Conservation (phyloP, 768 basidiomycete species). For the Phlebiopsis flavidoalba region DNA sequence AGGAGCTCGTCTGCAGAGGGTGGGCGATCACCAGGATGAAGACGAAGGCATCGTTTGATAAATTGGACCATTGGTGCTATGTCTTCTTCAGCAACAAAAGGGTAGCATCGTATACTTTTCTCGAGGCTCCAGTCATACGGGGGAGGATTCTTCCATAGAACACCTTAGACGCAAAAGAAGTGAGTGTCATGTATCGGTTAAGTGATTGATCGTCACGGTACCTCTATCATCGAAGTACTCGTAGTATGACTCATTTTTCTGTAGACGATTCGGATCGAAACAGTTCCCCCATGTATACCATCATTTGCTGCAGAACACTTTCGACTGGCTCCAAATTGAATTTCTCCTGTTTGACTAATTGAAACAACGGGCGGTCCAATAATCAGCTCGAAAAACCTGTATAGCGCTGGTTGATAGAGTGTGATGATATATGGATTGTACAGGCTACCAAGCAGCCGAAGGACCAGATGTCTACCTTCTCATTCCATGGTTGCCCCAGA, state of each 20-base stretch:
- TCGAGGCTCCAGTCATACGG: not conserved
- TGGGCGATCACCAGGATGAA: not conserved
- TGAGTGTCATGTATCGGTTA: not conserved
- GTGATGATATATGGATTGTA: not conserved
- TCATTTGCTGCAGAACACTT: not conserved
- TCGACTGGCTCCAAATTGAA: not conserved
- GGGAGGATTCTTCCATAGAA: not conserved
- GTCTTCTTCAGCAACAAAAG: not conserved
- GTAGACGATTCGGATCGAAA: not conserved
- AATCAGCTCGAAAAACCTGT: not conserved
- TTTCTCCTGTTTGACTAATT: not conserved
- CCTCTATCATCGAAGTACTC: not conserved
- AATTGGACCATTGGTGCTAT: not conserved
- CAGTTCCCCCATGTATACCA: not conserved
- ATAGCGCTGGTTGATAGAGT: no score
- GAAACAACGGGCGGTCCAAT: not conserved
- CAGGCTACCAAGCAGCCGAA: not conserved
- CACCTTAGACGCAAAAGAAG: not conserved
- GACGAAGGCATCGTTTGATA: not conserved
- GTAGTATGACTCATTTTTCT: not conserved
- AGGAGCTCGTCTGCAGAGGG: not conserved
- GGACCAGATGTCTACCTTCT: slow-evolving; percentile 1
- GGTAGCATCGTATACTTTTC: not conserved
- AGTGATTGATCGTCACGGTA: not conserved
- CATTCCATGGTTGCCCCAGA: not conserved